Base-by-base conservation (phyloP, 495 filamentous ascomycete genomes). In the Xylaria nigripes region DNA sequence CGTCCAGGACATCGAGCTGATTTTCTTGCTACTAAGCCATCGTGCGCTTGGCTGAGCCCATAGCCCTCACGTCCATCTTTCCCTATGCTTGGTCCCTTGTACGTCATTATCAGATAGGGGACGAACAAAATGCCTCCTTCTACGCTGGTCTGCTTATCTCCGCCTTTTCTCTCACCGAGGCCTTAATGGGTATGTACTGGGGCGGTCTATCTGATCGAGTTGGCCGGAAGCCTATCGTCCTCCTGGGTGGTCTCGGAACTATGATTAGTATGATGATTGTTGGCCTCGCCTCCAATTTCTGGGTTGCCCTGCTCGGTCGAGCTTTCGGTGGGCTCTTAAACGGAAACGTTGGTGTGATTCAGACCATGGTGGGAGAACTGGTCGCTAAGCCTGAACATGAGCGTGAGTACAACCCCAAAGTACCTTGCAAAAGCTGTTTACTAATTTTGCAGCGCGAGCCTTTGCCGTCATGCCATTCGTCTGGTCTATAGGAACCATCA, bases 311-410 rank as follows among this genome's bases (percentile, higher is more conserved):
- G 38, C 51, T 76, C 32, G 90, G 87, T 15, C 76, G 90, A 54
- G 77, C 81, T n/a, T 68, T 94, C 6, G 89, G 87, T 12, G 90
- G 90, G 21, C 69, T 86, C 4, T 71, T 96, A 40, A 95, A 95
- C 72, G 89, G 89, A 40, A 94, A 94, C 58, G 85, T 92, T 61
- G 89, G 85, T 9, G 88, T 94, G 29, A 89, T 94, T 54, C 88
- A 92, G 66, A 92, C 88, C n/a, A 92, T 92, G 87, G 88, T 94
- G 21, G 87, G 84, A 19, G 89, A 94, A 64, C 60, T 92, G 47
- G 85, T 92, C 42, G 83, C 76, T 19, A 83, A 84, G 29, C 86
- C 86, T 2, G 83, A 89, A 61, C 86, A 93, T 72, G 88, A 93
- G 66, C 88, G 86, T 88, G 76, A 72, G 86, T 76, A 49, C 13